These are phyloP conservation scores for Avena atlantica DNA, from an alignment of 176 grass and related monocot species.

Conservation along the genomic window DNA sequence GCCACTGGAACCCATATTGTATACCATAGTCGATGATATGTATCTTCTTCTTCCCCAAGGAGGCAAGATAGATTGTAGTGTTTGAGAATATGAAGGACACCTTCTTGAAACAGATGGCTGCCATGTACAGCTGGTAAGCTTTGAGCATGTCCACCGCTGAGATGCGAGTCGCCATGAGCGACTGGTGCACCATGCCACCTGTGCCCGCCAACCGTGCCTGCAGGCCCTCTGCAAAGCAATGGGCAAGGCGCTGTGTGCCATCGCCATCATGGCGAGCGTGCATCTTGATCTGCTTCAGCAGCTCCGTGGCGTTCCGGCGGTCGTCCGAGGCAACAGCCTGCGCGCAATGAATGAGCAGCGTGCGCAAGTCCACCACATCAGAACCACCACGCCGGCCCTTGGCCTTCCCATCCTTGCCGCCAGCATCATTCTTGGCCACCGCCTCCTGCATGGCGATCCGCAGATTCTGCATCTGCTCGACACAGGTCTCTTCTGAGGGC, in stretches of 20 bases:
- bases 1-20: slow-evolving; percentile 85
- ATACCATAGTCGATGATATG: slow-evolving; percentile 83
- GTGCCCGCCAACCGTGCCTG: slow-evolving; percentile 73
- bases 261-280: slow-evolving; percentile 57
- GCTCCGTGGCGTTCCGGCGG: slow-evolving; percentile 63
- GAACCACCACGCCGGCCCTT: slow-evolving; percentile 42
- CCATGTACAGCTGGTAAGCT: slow-evolving; percentile 81
- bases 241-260: slow-evolving; percentile 69
- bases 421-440: slow-evolving; percentile 34
- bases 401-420: slow-evolving; percentile 38
- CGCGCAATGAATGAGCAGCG: slow-evolving; percentile 83
- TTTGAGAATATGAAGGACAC: slow-evolving; percentile 58
- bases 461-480: slow-evolving; percentile 48
- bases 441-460: slow-evolving; percentile 60
- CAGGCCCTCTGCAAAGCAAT: slow-evolving; percentile 82
- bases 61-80: slow-evolving; percentile 54
- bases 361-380: slow-evolving; percentile 83
- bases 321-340: slow-evolving; percentile 76
- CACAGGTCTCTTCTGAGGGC: slow-evolving; percentile 37
- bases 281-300: slow-evolving; percentile 81
- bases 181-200: slow-evolving; percentile 65
- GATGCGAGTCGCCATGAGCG: slow-evolving; percentile 66
- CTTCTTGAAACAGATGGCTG: slow-evolving; percentile 86
- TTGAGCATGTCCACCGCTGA: slow-evolving; percentile 56
- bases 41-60: slow-evolving; percentile 61